Percentiles rank a stretch among this genome's conserved stretches.
phyloP scores from a whole-genome alignment of 306 rosid genomes.

The Quercus ilex region DNA sequence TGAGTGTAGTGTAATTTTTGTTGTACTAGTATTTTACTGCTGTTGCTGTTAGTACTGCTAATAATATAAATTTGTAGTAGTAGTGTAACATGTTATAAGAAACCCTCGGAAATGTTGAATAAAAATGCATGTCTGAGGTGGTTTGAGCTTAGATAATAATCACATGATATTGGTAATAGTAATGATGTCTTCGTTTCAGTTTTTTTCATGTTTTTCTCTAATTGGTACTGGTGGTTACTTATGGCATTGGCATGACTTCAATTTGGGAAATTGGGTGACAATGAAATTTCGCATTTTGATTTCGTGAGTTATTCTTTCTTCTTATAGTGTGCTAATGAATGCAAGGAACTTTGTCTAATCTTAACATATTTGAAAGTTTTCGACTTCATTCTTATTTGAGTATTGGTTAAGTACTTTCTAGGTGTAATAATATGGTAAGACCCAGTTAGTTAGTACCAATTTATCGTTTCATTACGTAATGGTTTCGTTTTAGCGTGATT shows the following conservation, averaged over 20 bases:
- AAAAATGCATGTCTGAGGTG: constrained; percentile 17
- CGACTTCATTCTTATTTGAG: not conserved
- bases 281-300: not conserved
- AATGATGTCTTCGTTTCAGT: not conserved
- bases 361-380: not conserved
- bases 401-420: not conserved
- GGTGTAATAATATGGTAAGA: not conserved
- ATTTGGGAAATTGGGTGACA: not conserved
- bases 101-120: constrained; percentile 6
- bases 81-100: too few relatives aligned
- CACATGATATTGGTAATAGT: not conserved
- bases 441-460: not conserved
- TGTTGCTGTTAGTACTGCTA: too few relatives aligned
- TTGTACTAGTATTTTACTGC: too few relatives aligned
- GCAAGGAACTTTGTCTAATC: not conserved
- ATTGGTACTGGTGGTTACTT: not conserved
- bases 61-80: too few relatives aligned
- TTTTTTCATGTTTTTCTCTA: not conserved
- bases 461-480: not conserved
- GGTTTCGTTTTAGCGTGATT: not conserved
- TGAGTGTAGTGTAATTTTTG: not conserved
- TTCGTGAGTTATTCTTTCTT: not conserved
- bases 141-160: not conserved
- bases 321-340: not conserved
- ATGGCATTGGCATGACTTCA: not conserved